These are phyloP conservation scores for Argentina anserina DNA, from an alignment of 306 rosid genomes.

Conservation along the genomic window DNA sequence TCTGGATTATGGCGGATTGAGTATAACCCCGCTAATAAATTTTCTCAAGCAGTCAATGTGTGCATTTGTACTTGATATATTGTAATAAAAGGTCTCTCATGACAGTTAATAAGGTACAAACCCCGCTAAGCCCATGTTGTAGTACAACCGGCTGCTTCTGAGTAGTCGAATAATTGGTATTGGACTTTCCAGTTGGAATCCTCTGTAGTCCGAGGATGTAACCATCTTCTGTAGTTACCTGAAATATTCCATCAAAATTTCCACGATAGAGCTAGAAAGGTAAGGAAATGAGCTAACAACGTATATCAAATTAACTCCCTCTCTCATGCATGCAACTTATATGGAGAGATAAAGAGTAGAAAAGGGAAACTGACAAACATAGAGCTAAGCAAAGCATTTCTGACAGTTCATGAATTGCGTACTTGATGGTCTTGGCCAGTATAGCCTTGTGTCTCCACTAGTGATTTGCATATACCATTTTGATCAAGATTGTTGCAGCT, in stretches of 20 bases:
- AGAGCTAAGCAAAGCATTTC: too few species aligned
- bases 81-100: background rate
- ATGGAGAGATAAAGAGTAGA: background rate
- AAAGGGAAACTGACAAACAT: background rate
- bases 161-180: conserved; percentile 15
- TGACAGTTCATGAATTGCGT: too few species aligned
- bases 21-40: background rate
- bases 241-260: conserved; percentile 8
- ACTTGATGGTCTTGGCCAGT: conserved; percentile 48
- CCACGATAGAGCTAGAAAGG: background rate
- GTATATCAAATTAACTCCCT: background rate
- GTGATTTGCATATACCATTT: conserved; percentile 43
- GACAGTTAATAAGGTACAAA: conserved; percentile 1
- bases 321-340: background rate
- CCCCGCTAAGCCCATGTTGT: conserved; percentile 64
- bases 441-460: conserved; percentile 60
- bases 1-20: conserved; percentile 51
- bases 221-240: conserved; percentile 67
- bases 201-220: conserved; percentile 62
- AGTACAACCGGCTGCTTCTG: conserved; percentile 52
- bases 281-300: background rate
- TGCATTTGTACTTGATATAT: background rate
- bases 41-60: background rate
- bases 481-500: conserved; percentile 3
- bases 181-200: conserved; percentile 34